Base-by-base conservation (phyloP, 768 basidiomycete genomes). In the Lentinula detonsa region DNA sequence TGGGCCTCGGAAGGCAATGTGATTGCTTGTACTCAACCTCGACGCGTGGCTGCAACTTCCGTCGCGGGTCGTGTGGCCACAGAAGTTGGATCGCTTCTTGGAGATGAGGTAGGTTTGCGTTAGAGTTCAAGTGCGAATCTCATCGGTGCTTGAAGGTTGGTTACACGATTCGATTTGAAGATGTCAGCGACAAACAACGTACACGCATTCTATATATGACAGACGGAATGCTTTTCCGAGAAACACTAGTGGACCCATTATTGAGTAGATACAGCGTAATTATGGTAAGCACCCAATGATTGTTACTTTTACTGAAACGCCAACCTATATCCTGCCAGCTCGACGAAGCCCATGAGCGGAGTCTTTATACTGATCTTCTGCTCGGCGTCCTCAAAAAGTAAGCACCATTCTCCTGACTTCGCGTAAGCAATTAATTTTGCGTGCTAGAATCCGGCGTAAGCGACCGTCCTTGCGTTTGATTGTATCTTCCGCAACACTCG, bases 141-240 rank as follows among this genome's bases (percentile, higher is more conserved):
- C 56, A n/a, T 6, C 23, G 49, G 45, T 54, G 60, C 23, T 59
- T 77, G 31, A 62, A 97, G 94, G 95, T 99, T 65, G 97, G 97
- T 6, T 99, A 99, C 70, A 91, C 91, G 5, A 98, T 99, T 64
- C 88, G 97, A 8, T 98, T 98, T 63, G 97, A 99, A 71, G 93
- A 97, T 66, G 85, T 96, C 57, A 91, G 88, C 67, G 84, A 83
- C 69, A 93, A 91, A 67, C 84, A 89, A 33, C 79, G 85, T 57
- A 98, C 97, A 1, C 83, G 92, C 31, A 92, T 99, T 71, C 81
- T 94, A 45, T 99, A 98, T 72, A 83, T 98, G 85, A 99, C 97
- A 35, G 97, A 99, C 71, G 97, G 97, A 49, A 95, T 98, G 87
- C 85, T 99, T 40, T 98, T 98, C 71, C 85, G 95, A 62, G 95